Percentiles rank a stretch among this genome's conserved stretches.
These are phyloP conservation scores for Coemansia erecta DNA, from an alignment of 192 early-diverging fungal genomes.

Conservation along the genomic window DNA sequence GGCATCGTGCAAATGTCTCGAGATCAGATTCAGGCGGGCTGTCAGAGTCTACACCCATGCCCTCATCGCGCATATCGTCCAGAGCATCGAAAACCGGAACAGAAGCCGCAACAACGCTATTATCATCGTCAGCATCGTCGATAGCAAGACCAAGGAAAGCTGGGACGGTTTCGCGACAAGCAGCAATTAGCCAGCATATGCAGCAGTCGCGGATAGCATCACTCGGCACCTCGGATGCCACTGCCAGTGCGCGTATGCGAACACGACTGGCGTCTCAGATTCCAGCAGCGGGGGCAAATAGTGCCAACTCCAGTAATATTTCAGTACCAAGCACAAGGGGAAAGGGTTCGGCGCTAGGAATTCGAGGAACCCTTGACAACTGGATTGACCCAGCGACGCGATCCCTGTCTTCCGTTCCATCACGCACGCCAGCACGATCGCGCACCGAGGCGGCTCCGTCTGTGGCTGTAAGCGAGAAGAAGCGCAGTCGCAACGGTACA, in stretches of 20 bases:
- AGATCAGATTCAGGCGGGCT: neutral
- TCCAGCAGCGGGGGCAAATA: neutral
- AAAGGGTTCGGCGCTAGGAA: neutral
- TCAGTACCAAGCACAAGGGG: neutral
- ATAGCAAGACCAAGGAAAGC: neutral
- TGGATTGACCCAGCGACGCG: conserved; percentile 4
- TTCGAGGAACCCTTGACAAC: neutral
- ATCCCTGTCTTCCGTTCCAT: conserved; percentile 3
- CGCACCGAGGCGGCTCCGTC: conserved; percentile 4
- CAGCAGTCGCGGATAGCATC: conserved; percentile 8
- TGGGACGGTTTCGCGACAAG: neutral
- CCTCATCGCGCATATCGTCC: neutral
- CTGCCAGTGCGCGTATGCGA: conserved; percentile 10
- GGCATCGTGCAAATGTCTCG: neutral
- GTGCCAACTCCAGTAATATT: neutral
- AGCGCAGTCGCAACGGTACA: conserved; percentile 40
- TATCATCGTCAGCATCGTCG: neutral
- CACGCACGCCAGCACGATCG: conserved; percentile 21
- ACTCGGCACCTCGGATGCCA: neutral
- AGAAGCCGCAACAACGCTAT: neutral
- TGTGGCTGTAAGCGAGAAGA: conserved; percentile 35
- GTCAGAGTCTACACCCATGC: conserved; percentile 4
- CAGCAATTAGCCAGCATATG: conserved; percentile 2
- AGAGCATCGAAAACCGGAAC: neutral
- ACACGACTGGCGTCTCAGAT: conserved; percentile 15